Conservation (phyloP, 2,329 filamentous ascomycete genomes). For the Elsinoe arachidis region DNA sequence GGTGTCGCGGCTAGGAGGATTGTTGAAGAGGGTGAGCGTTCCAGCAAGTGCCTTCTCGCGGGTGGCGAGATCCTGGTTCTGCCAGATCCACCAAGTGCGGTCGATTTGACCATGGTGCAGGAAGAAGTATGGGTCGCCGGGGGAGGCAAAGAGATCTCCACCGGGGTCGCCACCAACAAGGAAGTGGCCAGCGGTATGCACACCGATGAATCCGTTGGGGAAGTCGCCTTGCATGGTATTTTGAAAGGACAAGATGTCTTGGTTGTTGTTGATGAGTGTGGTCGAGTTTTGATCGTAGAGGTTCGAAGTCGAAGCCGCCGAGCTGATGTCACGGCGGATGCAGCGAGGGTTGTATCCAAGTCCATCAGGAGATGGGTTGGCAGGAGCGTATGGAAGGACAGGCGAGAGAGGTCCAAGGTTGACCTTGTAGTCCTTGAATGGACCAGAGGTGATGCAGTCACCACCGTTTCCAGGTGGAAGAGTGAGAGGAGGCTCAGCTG, state of each 20-base stretch:
- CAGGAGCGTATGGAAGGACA: conserved; percentile 24
- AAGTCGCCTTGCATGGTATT: conserved; percentile 22
- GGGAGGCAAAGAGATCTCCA: conserved; percentile 37
- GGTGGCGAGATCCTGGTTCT: conserved; percentile 33
- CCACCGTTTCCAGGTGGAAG: conserved; percentile 44
- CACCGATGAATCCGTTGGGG: conserved; percentile 19
- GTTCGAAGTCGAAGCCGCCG: conserved; percentile 13
- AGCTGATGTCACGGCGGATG: conserved; percentile 30
- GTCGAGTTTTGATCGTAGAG: conserved; percentile 17
- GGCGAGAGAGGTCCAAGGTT: conserved; percentile 42
- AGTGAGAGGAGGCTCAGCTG: conserved; percentile 19
- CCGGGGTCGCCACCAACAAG: conserved; percentile 39
- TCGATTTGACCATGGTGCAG: conserved; percentile 43
- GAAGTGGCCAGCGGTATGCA: conserved; percentile 42
- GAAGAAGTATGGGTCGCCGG: conserved; percentile 41
- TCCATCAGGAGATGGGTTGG: conserved; percentile 26
- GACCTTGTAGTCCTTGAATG: conserved; percentile 39
- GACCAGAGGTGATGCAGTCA: conserved; percentile 44
- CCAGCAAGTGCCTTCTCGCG: conserved; percentile 32
- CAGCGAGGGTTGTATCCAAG: conserved; percentile 28
- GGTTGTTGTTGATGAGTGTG: conserved; percentile 18
- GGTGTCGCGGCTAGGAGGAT: conserved; percentile 34
- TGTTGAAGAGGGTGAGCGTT: conserved; percentile 37
- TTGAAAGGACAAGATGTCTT: conserved; percentile 20
- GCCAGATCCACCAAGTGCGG: conserved; percentile 44